These are phyloP conservation scores for Citrus reticulata DNA, from an alignment of 345 rosid species.

Conservation along the genomic window DNA sequence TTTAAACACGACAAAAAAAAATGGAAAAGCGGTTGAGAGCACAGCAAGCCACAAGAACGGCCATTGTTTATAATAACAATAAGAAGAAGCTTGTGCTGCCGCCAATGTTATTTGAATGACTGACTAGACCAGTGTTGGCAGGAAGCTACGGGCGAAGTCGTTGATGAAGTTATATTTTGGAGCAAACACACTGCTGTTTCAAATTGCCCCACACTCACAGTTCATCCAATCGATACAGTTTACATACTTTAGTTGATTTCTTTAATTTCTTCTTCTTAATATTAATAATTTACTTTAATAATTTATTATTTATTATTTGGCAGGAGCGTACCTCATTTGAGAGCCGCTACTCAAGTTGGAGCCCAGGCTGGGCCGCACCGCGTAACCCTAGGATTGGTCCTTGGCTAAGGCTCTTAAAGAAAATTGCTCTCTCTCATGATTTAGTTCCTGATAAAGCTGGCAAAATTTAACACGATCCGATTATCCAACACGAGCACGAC, in stretches of 20 bases:
- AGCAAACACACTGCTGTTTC: constrained; percentile 90
- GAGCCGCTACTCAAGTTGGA: constrained; percentile 82
- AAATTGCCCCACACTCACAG: constrained; percentile 78
- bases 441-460: too few relatives aligned
- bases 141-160: constrained; percentile 66
- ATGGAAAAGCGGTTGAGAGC: too few relatives aligned
- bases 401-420: constrained; percentile 76
- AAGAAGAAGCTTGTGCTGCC: background rate
- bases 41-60: too few relatives aligned
- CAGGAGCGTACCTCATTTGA: constrained; percentile 75
- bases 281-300: background rate
- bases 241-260: background rate
- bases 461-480: too few relatives aligned
- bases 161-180: constrained; percentile 79
- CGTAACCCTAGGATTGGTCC: constrained; percentile 85
- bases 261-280: background rate
- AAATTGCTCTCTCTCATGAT: constrained; percentile 31
- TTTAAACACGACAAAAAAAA: too few relatives aligned
- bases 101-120: background rate
- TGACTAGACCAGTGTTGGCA: constrained; percentile 71
- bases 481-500: too few relatives aligned
- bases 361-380: constrained; percentile 91
- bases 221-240: constrained; percentile 69
- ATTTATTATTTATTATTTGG: background rate
- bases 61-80: too few relatives aligned